Conservation (phyloP, 768 basidiomycete species). For the Lentinus tigrinus region DNA sequence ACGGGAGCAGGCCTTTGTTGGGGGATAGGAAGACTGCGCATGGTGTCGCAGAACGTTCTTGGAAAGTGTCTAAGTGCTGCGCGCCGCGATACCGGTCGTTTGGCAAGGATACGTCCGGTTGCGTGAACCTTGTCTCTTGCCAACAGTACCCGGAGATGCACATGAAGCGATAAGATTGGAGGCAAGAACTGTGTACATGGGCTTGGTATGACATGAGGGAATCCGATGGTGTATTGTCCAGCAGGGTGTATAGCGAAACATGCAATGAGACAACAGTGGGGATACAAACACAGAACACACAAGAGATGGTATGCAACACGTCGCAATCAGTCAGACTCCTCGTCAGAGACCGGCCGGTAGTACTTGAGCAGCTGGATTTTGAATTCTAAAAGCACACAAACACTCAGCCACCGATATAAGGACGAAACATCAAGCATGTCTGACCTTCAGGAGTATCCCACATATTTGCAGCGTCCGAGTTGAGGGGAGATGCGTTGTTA, state of each 20-base stretch:
- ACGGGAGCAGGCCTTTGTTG: neutral
- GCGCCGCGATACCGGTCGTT: no score
- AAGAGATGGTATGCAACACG: neutral
- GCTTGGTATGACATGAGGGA: constrained; percentile 5
- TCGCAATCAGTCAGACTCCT: constrained; percentile 26
- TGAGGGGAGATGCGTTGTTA: constrained; percentile 90
- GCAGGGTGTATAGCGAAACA: constrained; percentile 11
- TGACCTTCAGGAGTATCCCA: constrained; percentile 74
- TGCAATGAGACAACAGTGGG: constrained; percentile 15
- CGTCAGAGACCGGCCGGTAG: constrained; percentile 55
- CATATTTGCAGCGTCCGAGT: constrained; percentile 79
- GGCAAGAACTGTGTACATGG: constrained; percentile 7
- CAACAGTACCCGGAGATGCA: neutral
- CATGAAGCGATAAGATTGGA: neutral
- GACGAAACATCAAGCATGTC: constrained; percentile 15
- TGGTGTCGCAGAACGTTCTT: neutral
- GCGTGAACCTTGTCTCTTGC: neutral
- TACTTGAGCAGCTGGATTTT: constrained; percentile 70
- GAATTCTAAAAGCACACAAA: constrained; percentile 47
- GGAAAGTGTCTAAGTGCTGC: neutral
- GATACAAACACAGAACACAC: constrained; percentile 11
- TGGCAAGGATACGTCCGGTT: no score
- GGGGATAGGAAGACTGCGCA: neutral
- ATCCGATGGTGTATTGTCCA: constrained; percentile 19
- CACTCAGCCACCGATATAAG: neutral